A percentile compares a stretch with the other conserved stretches of the same genome.
Conservation (phyloP, 257 asterid species). For the Penstemon newberryi region DNA sequence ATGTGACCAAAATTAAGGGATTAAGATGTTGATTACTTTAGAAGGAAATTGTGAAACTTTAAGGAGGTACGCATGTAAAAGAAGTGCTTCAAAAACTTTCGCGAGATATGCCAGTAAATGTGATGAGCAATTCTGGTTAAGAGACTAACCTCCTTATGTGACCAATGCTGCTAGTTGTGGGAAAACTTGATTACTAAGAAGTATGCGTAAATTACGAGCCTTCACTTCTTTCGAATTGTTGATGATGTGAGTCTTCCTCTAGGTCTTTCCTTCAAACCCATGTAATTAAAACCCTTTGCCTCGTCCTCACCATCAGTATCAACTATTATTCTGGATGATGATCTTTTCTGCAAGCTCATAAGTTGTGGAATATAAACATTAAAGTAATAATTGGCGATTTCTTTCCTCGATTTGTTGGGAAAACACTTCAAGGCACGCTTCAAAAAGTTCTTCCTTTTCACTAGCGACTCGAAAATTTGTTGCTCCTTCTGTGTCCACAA, state of each 20-base stretch:
- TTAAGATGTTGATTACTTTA: too few relatives aligned
- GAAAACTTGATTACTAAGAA: conserved; percentile 24
- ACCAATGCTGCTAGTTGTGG: neutral
- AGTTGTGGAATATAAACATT: conserved; percentile 58
- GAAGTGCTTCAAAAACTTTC: too few relatives aligned
- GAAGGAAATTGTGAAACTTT: too few relatives aligned
- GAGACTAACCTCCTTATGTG: conserved; percentile 27
- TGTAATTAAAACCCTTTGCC: conserved; percentile 31
- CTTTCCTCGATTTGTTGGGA: conserved; percentile 41
- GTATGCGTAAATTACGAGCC: conserved; percentile 37
- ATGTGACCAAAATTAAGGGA: too few relatives aligned
- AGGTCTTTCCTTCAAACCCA: conserved; percentile 30
- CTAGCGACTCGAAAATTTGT: conserved; percentile 45
- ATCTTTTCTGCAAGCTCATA: conserved; percentile 49
- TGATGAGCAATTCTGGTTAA: conserved; percentile 1
- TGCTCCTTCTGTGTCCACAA: conserved; percentile 64
- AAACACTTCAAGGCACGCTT: conserved; percentile 54
- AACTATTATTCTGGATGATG: conserved; percentile 31
- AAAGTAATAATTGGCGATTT: conserved; percentile 54
- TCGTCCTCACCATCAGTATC: conserved; percentile 59
- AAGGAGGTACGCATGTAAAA: too few relatives aligned
- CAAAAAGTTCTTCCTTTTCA: conserved; percentile 57
- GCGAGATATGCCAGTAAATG: too few relatives aligned
- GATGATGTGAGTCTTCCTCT: conserved; percentile 22
- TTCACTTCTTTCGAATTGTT: conserved; percentile 33